phyloP scores from a whole-genome alignment of 2,329 filamentous ascomycete species.

The Beauveria brongniartii region DNA sequence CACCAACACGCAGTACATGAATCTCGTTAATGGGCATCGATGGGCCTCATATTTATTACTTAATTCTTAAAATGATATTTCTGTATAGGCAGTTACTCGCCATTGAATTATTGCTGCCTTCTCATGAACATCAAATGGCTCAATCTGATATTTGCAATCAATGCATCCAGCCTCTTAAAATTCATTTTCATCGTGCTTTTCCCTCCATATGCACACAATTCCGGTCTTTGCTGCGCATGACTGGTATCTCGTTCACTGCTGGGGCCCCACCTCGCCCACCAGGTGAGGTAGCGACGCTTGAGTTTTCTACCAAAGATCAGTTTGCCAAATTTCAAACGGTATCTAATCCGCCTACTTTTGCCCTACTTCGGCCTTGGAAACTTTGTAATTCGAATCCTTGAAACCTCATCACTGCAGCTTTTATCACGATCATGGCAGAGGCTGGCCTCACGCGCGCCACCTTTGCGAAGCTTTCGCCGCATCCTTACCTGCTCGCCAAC shows the following conservation, averaged over 20 bases:
- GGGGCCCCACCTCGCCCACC: not conserved
- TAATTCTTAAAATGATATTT: no score
- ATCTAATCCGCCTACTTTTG: not conserved
- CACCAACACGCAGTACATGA: no score
- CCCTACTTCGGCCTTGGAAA: not conserved
- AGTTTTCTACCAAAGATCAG: not conserved
- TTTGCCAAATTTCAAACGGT: not conserved
- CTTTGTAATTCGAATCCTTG: not conserved
- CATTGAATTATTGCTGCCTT: no score
- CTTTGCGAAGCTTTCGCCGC: constrained; percentile 84
- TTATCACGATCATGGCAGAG: constrained; percentile 23
- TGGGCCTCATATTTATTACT: no score
- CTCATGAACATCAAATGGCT: not conserved
- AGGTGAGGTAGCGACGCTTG: not conserved
- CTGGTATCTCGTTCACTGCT: no score
- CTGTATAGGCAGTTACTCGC: no score
- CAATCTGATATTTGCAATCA: no score
- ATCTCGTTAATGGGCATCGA: no score
- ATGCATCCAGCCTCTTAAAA: no score
- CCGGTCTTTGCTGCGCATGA: no score
- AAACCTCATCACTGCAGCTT: not conserved
- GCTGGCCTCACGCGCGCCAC: constrained; percentile 51
- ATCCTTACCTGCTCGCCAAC: constrained; percentile 83
- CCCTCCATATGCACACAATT: no score
- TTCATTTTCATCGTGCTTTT: no score